Evolutionary conservation across 139 green algal species (phyloP).

Genomic region (Astrephomene gubernaculifera): DNA sequence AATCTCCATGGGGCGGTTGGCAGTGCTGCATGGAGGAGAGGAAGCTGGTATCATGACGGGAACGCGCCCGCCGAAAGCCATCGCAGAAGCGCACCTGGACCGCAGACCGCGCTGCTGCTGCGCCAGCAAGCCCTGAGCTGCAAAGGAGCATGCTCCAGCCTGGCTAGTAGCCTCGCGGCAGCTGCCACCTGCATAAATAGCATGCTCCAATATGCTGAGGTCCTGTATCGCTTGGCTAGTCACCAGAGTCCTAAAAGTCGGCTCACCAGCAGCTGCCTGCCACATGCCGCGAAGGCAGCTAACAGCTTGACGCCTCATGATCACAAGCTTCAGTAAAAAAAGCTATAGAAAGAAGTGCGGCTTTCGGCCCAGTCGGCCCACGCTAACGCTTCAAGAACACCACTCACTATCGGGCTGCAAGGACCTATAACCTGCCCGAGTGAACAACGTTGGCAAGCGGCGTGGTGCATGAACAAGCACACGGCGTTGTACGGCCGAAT

Average conservation of each 20-base stretch:
- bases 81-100: constrained; percentile 24
- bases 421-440: too few species aligned
- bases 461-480: too few species aligned
- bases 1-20: background rate
- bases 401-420: too few species aligned
- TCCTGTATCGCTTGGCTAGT: constrained; percentile 16
- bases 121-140: background rate
- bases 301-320: constrained; percentile 41
- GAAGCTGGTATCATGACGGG: background rate
- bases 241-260: background rate
- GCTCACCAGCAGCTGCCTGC: constrained; percentile 15
- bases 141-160: background rate
- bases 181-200: constrained; percentile 14
- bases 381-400: too few species aligned
- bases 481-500: too few species aligned
- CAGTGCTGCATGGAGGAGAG: background rate
- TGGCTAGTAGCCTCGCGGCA: background rate
- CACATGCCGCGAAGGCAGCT: constrained; percentile 38
- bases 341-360: background rate
- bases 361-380: background rate
- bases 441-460: too few species aligned
- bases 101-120: constrained; percentile 30
- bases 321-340: background rate
- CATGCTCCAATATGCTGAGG: background rate
- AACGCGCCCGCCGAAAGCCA: background rate